These are phyloP conservation scores for Stachybotrys chartarum DNA, from an alignment of 2,329 filamentous ascomycete species.

Conservation along the genomic window DNA sequence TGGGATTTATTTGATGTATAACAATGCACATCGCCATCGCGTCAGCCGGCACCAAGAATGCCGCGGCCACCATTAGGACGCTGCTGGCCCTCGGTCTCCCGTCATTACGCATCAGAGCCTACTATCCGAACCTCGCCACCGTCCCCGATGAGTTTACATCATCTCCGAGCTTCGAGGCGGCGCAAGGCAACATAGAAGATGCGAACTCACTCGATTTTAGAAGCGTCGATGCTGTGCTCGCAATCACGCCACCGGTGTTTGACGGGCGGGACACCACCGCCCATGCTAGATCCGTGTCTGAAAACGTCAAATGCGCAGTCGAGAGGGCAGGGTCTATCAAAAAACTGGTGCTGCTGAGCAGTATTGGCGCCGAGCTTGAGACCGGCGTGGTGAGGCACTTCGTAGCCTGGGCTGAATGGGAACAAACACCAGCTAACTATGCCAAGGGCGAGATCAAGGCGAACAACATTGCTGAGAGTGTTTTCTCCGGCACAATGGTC, in stretches of 20 bases:
- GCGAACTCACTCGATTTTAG: conserved; percentile 20
- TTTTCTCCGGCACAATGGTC: conserved; percentile 9
- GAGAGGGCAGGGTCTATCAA: conserved; percentile 15
- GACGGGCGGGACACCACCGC: conserved; percentile 15
- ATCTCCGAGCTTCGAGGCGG: conserved; percentile 15
- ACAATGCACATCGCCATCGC: conserved; percentile 14
- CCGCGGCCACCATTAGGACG: conserved; percentile 17
- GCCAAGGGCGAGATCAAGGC: conserved; percentile 27
- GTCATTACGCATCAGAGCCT: conserved; percentile 11
- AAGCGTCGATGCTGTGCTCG: conserved; percentile 19
- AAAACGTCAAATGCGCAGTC: conserved; percentile 19
- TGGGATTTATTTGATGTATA: neutral
- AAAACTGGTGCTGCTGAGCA: conserved; percentile 22
- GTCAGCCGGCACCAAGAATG: conserved; percentile 24
- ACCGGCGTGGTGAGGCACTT: conserved; percentile 18
- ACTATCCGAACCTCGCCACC: conserved; percentile 21
- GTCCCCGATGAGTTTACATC: conserved; percentile 19
- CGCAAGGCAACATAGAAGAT: conserved; percentile 20
- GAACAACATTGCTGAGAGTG: conserved; percentile 24
- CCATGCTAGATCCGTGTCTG: conserved; percentile 11
- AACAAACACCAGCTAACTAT: neutral
- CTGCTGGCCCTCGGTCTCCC: conserved; percentile 11
- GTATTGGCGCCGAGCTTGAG: conserved; percentile 22
- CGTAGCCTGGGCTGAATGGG: neutral
- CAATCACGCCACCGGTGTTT: conserved; percentile 21